Conservation (phyloP, 75 land plant species). For the Sequoiadendron giganteum region DNA sequence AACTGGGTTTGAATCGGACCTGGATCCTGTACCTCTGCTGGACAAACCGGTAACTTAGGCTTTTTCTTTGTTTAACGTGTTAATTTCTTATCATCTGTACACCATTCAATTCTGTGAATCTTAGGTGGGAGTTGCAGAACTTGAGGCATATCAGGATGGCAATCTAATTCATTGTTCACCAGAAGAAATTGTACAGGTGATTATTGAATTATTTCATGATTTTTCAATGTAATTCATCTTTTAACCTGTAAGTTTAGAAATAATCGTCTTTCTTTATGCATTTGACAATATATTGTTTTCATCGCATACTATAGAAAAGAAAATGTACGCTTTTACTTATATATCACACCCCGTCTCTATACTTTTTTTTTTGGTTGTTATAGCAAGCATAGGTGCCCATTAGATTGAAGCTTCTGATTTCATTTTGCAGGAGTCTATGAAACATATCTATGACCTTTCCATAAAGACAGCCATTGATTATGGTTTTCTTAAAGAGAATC, state of each 20-base stretch:
- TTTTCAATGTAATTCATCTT: neutral
- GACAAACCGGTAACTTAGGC: no score
- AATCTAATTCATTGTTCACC: constrained; percentile 70
- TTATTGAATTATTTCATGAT: neutral
- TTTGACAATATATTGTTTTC: neutral
- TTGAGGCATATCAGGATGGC: constrained; percentile 66
- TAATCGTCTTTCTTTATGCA: neutral
- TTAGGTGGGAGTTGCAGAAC: constrained; percentile 85
- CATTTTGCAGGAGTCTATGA: constrained; percentile 75
- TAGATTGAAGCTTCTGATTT: constrained; percentile 6
- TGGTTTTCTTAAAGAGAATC: constrained; percentile 73
- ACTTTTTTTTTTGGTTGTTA: neutral
- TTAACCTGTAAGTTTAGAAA: neutral
- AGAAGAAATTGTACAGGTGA: constrained; percentile 82
- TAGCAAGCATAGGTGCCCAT: neutral
- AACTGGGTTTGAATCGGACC: no score
- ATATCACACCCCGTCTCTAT: no score
- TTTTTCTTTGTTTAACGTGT: neutral
- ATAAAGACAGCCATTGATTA: constrained; percentile 79
- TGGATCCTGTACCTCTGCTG: no score
- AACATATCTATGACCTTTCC: constrained; percentile 88
- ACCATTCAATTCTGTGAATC: neutral
- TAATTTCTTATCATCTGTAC: neutral
- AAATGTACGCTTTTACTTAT: neutral
- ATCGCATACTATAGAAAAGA: neutral